Conservation (phyloP, 192 early-diverging fungal genomes). For the Coemansia sp. region DNA sequence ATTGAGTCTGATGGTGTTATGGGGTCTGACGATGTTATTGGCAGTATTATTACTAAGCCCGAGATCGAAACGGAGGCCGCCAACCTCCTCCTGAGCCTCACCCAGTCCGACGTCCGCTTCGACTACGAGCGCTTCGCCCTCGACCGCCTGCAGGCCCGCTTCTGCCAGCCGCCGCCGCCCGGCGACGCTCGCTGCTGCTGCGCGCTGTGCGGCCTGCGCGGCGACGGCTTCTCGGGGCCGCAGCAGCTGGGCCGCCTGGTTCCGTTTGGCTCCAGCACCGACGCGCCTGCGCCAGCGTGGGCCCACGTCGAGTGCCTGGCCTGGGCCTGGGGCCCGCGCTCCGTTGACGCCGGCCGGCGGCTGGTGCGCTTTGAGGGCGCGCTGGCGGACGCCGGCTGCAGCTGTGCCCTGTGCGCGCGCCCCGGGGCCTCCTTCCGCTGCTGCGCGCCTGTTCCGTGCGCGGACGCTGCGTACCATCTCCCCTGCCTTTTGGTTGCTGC, state of each 20-base stretch:
- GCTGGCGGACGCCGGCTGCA: slow-evolving; percentile 8
- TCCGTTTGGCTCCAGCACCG: slow-evolving; percentile 11
- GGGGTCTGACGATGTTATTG: no score
- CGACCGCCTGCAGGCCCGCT: slow-evolving; percentile 31
- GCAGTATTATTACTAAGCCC: neutral
- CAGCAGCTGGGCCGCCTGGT: slow-evolving; percentile 36
- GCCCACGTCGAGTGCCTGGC: slow-evolving; percentile 55
- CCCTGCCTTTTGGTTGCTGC: slow-evolving; percentile 38
- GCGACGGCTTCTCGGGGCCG: slow-evolving; percentile 25
- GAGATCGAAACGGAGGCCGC: slow-evolving; percentile 35
- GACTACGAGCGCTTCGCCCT: slow-evolving; percentile 33
- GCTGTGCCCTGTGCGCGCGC: slow-evolving; percentile 37
- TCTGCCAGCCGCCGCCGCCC: slow-evolving; percentile 10
- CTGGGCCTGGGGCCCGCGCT: slow-evolving; percentile 56
- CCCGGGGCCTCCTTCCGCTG: slow-evolving; percentile 47
- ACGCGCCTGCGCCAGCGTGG: slow-evolving; percentile 17
- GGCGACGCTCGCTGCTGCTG: slow-evolving; percentile 33
- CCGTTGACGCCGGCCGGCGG: slow-evolving; percentile 1
- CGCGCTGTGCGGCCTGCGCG: slow-evolving; percentile 37
- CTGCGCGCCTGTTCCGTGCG: slow-evolving; percentile 49
- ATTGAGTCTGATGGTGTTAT: no score
- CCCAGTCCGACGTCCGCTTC: slow-evolving; percentile 50
- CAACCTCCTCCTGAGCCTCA: slow-evolving; percentile 50
- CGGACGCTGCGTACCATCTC: slow-evolving; percentile 44
- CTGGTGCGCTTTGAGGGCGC: slow-evolving; percentile 42